These are phyloP conservation scores for Gyrodon lividus DNA, from an alignment of 768 basidiomycete genomes.

Conservation along the genomic window DNA sequence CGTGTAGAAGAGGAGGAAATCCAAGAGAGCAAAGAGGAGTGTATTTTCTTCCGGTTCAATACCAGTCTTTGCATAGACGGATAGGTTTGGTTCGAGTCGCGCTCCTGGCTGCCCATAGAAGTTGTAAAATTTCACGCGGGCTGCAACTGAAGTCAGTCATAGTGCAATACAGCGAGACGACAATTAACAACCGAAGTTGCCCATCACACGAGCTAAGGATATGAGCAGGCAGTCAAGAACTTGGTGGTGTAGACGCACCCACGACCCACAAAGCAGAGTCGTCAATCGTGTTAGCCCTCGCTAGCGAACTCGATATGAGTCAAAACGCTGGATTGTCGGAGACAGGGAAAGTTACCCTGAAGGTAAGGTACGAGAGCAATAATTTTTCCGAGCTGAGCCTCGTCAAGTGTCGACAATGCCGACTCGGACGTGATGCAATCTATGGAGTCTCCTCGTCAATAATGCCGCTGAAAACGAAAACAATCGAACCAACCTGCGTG, in stretches of 20 bases:
- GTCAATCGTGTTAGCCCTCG: background rate
- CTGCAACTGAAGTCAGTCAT: background rate
- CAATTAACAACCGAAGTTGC: constrained; percentile 2
- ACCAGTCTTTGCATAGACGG: constrained; percentile 25
- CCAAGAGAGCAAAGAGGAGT: constrained; percentile 37
- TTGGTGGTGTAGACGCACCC: background rate
- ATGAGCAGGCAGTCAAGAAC: background rate
- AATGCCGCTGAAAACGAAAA: background rate
- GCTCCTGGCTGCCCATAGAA: constrained; percentile 46
- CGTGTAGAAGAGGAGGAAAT: constrained; percentile 42
- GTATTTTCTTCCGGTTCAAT: constrained; percentile 21
- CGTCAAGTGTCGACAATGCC: constrained; percentile 9
- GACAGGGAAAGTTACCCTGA: background rate
- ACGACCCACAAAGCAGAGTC: constrained; percentile 4
- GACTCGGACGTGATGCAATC: constrained; percentile 12
- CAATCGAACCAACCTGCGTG: background rate
- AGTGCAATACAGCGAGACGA: background rate
- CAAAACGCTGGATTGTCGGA: too few relatives aligned
- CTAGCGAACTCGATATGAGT: background rate
- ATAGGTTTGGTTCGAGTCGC: constrained; percentile 44
- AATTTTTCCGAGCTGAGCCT: constrained; percentile 1
- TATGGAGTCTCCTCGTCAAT: background rate
- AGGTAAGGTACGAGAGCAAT: background rate
- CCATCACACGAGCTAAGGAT: background rate
- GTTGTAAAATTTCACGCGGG: constrained; percentile 39